phyloP scores from a whole-genome alignment of 345 rosid species.

The Eucalyptus tenuipes region DNA sequence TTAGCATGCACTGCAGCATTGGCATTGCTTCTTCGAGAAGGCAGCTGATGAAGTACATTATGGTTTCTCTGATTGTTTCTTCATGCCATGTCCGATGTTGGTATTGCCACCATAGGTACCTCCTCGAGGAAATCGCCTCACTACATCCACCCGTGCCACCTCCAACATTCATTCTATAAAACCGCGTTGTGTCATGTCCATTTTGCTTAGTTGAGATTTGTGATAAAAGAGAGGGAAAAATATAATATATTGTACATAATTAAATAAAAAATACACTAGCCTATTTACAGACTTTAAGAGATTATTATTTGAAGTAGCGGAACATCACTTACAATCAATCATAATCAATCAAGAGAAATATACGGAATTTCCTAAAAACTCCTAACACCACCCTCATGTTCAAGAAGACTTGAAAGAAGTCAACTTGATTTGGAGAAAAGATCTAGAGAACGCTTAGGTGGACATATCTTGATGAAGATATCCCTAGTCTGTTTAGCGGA shows the following conservation, averaged over 20 bases:
- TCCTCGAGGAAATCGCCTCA: background rate
- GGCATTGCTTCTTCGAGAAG: background rate
- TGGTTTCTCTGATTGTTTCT: background rate
- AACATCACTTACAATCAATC: background rate
- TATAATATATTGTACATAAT: no score
- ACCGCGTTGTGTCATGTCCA: background rate
- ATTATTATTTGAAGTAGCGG: background rate
- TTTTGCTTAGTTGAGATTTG: background rate
- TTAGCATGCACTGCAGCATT: no score
- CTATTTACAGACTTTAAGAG: no score
- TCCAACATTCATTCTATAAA: background rate
- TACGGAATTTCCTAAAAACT: no score
- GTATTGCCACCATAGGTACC: background rate
- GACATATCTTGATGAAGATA: no score
- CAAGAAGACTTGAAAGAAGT: background rate
- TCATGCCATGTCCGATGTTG: background rate
- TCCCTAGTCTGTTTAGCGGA: no score
- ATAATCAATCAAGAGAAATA: background rate
- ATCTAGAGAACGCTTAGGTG: background rate
- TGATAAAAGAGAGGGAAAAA: background rate
- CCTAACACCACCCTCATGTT: background rate
- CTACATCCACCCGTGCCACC: background rate
- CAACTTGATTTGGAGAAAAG: background rate
- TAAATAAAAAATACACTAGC: background rate
- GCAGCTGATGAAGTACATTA: background rate